These are phyloP conservation scores for Pseudotsuga menziesii DNA, from an alignment of 75 land plant species.

Conservation along the genomic window DNA sequence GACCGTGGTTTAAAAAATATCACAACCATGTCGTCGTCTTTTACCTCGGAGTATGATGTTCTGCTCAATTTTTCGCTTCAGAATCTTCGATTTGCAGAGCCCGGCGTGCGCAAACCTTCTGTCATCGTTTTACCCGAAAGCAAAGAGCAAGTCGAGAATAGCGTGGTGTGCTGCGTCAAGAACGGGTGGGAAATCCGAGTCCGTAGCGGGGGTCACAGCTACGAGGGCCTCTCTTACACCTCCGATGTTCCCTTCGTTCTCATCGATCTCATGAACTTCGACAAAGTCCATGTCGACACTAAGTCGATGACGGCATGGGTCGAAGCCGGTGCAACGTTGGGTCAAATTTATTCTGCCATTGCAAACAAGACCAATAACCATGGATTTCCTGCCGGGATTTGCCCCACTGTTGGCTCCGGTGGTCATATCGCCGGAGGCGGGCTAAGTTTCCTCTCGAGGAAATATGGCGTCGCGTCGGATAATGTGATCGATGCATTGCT, in stretches of 20 bases:
- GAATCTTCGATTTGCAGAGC: slow-evolving; percentile 28
- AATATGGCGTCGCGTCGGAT: slow-evolving; percentile 26
- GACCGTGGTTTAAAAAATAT: not conserved
- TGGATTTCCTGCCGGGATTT: slow-evolving; percentile 40
- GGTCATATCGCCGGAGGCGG: slow-evolving; percentile 44
- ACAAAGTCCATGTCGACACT: slow-evolving; percentile 16
- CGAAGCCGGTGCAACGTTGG: slow-evolving; percentile 32
- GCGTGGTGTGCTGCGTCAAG: slow-evolving; percentile 2
- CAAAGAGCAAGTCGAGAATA: not conserved
- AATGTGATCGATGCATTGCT: slow-evolving; percentile 35
- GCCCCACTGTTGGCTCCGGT: slow-evolving; percentile 38
- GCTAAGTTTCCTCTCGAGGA: slow-evolving; percentile 22
- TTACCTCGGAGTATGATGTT: not conserved
- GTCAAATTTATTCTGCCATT: slow-evolving; percentile 20
- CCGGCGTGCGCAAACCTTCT: slow-evolving; percentile 10
- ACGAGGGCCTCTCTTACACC: slow-evolving; percentile 10
- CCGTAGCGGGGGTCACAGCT: slow-evolving; percentile 33
- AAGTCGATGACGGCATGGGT: slow-evolving; percentile 22
- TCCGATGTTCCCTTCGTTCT: slow-evolving; percentile 18
- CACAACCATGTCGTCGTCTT: not conserved
- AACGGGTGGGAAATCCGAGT: slow-evolving; percentile 13
- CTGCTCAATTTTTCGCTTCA: slow-evolving; percentile 27
- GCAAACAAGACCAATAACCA: not conserved
- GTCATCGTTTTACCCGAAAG: slow-evolving; percentile 17
- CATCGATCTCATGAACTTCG: slow-evolving; percentile 27